Evolutionary conservation across 2,329 filamentous ascomycete genomes (phyloP).

Genomic region (Alternaria panax): DNA sequence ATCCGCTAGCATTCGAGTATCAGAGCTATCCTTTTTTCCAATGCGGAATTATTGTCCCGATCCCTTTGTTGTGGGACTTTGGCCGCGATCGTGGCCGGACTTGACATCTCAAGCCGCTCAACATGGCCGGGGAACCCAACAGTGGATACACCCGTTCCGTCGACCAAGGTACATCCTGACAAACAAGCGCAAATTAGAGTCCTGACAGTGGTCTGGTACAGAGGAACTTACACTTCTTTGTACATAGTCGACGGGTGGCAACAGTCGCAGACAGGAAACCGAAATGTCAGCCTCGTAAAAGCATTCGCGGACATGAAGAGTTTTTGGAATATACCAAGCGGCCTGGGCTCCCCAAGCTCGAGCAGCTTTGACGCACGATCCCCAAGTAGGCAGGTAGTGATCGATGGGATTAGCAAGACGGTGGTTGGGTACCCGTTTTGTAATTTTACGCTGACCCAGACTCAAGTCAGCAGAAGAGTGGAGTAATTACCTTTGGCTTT

Average conservation of each 20-base stretch:
- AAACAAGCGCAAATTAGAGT: not conserved
- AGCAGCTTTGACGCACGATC: not conserved
- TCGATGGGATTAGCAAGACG: not conserved
- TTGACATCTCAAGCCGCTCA: not conserved
- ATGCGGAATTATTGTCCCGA: not conserved
- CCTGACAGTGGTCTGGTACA: not conserved
- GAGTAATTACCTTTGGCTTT: not conserved
- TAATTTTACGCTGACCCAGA: not conserved
- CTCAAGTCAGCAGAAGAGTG: not conserved
- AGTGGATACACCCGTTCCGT: not conserved
- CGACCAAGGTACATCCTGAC: not conserved
- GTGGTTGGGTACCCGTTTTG: not conserved
- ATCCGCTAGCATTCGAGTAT: not conserved
- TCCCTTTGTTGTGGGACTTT: not conserved
- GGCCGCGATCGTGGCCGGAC: not conserved
- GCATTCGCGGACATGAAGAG: not conserved
- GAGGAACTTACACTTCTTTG: not conserved
- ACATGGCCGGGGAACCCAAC: not conserved
- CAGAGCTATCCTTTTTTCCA: not conserved
- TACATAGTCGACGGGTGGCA: not conserved
- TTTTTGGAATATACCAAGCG: not conserved
- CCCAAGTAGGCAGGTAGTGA: constrained; percentile 3
- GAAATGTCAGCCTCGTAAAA: not conserved
- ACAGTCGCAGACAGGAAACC: not conserved
- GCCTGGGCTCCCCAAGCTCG: not conserved